phyloP scores from a whole-genome alignment of 2,329 filamentous ascomycete genomes.

The Trichoderma simmonsii region DNA sequence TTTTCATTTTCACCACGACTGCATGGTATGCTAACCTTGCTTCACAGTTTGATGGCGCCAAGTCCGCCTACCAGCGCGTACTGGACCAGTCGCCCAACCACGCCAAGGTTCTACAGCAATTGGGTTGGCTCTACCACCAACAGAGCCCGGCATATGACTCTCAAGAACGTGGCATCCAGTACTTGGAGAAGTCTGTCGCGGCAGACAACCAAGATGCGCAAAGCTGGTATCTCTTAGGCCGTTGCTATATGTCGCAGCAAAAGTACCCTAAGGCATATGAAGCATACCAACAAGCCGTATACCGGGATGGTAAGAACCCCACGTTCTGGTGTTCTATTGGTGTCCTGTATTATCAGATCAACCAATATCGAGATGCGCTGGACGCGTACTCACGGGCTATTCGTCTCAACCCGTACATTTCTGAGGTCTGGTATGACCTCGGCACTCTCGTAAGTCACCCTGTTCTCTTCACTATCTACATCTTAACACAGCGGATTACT shows the following conservation, averaged over 20 bases:
- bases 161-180: constrained; percentile 95
- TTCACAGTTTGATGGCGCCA: constrained; percentile 84
- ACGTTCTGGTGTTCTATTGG: constrained; percentile 99
- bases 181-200: constrained; percentile 91
- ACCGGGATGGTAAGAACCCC: constrained; percentile 93
- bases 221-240: constrained; percentile 96
- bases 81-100: constrained; percentile 93
- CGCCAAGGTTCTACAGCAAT: constrained; percentile 95
- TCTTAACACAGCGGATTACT: constrained; percentile 24
- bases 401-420: constrained; percentile 94
- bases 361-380: constrained; percentile 95
- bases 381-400: constrained; percentile 98
- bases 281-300: constrained; percentile 97
- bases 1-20: too few species aligned
- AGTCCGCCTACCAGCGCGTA: constrained; percentile 87
- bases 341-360: constrained; percentile 98
- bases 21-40: constrained; percentile 13
- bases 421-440: constrained; percentile 98
- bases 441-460: constrained; percentile 76
- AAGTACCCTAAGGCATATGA: constrained; percentile 99
- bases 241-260: constrained; percentile 99
- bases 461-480: neutral
- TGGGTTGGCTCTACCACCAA: constrained; percentile 97
- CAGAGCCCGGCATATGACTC: constrained; percentile 87
- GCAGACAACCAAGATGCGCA: constrained; percentile 96